Evolutionary conservation across 2,329 filamentous ascomycete genomes (phyloP).

Genomic region (Rhynchosporium graminicola): DNA sequence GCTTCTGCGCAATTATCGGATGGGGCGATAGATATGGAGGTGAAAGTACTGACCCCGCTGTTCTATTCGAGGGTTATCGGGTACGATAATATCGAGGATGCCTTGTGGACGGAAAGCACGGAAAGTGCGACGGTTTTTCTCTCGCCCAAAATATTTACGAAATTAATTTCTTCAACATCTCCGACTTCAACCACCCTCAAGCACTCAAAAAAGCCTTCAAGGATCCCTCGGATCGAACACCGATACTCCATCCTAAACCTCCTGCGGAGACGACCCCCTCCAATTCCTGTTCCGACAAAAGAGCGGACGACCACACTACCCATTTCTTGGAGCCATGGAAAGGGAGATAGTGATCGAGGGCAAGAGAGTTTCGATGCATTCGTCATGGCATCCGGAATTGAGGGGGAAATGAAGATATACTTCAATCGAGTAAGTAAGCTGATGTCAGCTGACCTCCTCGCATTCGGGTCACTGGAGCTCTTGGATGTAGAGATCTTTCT

Average conservation of each 20-base stretch:
- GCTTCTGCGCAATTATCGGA: slow-evolving; percentile 29
- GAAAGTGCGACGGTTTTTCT: slow-evolving; percentile 24
- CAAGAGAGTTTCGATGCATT: slow-evolving; percentile 6
- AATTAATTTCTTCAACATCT: background rate
- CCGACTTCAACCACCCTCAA: too few relatives aligned
- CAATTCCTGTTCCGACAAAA: background rate
- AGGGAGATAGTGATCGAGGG: background rate
- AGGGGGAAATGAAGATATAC: slow-evolving; percentile 4
- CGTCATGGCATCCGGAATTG: background rate
- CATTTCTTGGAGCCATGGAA: background rate
- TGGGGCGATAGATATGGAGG: slow-evolving; percentile 38
- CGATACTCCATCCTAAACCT: background rate
- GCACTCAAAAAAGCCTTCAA: background rate
- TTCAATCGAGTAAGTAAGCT: slow-evolving; percentile 12
- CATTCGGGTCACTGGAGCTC: slow-evolving; percentile 29
- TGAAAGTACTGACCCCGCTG: slow-evolving; percentile 61
- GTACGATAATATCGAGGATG: slow-evolving; percentile 46
- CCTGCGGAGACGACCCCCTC: background rate
- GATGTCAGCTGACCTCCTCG: slow-evolving; percentile 19
- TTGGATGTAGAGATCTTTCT: slow-evolving; percentile 28
- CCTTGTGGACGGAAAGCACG: slow-evolving; percentile 11
- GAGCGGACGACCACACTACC: background rate
- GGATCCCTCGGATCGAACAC: background rate
- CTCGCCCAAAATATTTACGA: slow-evolving; percentile 11
- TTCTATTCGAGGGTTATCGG: slow-evolving; percentile 69